Evolutionary conservation across 306 rosid species (phyloP), one percentile per base, ranked within the genome.

Genomic region (Arachis hypogaea): DNA sequence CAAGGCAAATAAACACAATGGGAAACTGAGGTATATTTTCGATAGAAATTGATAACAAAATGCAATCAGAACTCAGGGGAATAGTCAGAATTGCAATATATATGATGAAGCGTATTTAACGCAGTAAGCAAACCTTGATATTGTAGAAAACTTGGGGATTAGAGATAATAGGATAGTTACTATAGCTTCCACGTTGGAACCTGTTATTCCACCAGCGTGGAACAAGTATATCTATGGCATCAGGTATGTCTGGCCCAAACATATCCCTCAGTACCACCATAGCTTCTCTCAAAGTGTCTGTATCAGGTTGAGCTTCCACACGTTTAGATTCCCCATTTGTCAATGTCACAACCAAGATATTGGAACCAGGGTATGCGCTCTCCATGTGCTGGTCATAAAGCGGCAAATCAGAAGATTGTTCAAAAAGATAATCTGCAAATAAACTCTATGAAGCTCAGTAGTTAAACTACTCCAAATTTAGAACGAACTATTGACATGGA

Each of bases 271-370:
- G 91, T n/a, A 90, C 96, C 3, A 57, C 93, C 97, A 91, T 94
- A 42, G 93, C 96, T 82, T 94, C 98, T 71, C 79, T 77, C 90
- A 86, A 33, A 16, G 98, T 94, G 65, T 86, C 95, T 40, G 76
- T 63, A 59, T 94, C 93, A 36, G 86, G 49, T 66, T 94, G 98
- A 77, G 90, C 93, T 79, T 94, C 98, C 38, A 94, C 94, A 16
- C 98, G 96, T 87, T 94, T 94, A 7, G 98, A 94, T 82, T 94
- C 97, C 45, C 66, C 97, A 77, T 94, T 94, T 0, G 98, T 94
- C 87, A 91, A 72, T n/a, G 98, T 94, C 81, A 94, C 97, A 4
- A 94, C 98, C 71, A 94, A 78, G 72, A 94, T 86, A 76, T 91
- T 92, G 80, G 98, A 94, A 63, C 96, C 97, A 68, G 98, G 96